Percentiles rank a stretch among this genome's conserved stretches.
phyloP scores from a whole-genome alignment of 768 basidiomycete species.

The Candolleomyces efflorescens region DNA sequence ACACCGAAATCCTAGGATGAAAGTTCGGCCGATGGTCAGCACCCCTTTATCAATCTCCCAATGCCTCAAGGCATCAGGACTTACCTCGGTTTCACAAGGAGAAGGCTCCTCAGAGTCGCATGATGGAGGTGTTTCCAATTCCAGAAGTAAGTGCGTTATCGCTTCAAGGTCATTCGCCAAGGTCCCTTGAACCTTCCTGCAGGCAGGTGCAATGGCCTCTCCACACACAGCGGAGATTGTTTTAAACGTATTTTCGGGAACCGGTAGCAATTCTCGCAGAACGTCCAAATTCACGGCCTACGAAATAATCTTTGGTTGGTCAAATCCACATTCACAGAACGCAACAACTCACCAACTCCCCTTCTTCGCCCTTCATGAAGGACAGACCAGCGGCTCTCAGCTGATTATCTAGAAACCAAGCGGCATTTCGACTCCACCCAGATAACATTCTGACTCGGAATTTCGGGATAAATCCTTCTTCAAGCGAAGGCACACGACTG shows the following conservation, averaged over 20 bases:
- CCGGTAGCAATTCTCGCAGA: slow-evolving; percentile 17
- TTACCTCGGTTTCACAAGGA: slow-evolving; percentile 15
- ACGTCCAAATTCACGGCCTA: slow-evolving; percentile 5
- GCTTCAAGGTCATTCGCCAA: slow-evolving; percentile 37
- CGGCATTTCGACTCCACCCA: not conserved
- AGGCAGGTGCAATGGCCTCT: slow-evolving; percentile 28
- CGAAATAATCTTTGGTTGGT: not conserved
- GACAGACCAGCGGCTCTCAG: not conserved
- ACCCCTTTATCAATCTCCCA: not conserved
- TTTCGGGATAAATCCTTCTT: not conserved
- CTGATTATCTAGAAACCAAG: not conserved
- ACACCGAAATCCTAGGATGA: not conserved
- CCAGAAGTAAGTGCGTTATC: slow-evolving; percentile 38
- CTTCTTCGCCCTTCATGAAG: not conserved
- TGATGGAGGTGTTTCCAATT: slow-evolving; percentile 26
- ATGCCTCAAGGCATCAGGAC: slow-evolving; percentile 6
- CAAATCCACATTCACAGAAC: not conserved
- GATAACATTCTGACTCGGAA: not conserved
- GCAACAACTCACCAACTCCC: not conserved
- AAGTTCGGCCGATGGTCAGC: not conserved
- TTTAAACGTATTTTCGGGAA: slow-evolving; percentile 25
- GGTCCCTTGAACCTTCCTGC: slow-evolving; percentile 12
- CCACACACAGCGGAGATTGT: slow-evolving; percentile 24
- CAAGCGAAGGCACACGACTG: not conserved
- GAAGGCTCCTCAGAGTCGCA: slow-evolving; percentile 8